Base-by-base conservation (phyloP, 768 basidiomycete genomes). In the Botryobasidium botryosum region DNA sequence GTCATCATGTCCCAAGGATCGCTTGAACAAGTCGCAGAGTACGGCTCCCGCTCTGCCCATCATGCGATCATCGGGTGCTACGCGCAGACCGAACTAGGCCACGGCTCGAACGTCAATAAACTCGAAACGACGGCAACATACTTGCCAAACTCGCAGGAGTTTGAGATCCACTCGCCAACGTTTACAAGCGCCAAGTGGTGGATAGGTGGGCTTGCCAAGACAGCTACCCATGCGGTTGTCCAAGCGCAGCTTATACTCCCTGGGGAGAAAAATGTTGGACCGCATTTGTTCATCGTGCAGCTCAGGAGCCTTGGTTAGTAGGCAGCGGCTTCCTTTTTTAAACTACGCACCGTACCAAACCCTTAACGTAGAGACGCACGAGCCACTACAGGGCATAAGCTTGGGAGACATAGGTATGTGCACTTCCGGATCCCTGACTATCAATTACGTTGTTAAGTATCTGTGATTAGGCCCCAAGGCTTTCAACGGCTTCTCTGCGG, bases 181-280 rank as follows among this genome's bases (percentile, higher is more conserved):
- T 52, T 82, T 20, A 79, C 79, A 1, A 79, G 77, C 49, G 72
- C 65, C 50, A 86, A 86, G 56, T 86, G 81, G 80, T 86, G 82
- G 83, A 71, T 80, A 44, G 81, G 82, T 6, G 76, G 66, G 4
- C 61, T 80, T 12, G 81, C 74, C 0, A 76, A 74, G 60, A 77
- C 75, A 0, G 72, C 81, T 0, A 82, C 79, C 0, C 36, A 37
- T n/a, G 36, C 36, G 17, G 69, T 80, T 12, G 71, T 84, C 0
- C 80, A 83, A 57, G 81, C 83, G 3, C 75, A 77, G 56, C 63
- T 86, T 7, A 71, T 79, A 29, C 62, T 83, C 0, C 74, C 76
- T 0, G 65, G 59, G 1, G 75, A 71, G 15, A 65, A 68, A 54
- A 71, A 75, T 51, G 57, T 72, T 42, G 82, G 82, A 0, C 79